These are phyloP conservation scores for Meyerozyma athensensis DNA, from an alignment of 1,139 yeast species.

Conservation along the genomic window DNA sequence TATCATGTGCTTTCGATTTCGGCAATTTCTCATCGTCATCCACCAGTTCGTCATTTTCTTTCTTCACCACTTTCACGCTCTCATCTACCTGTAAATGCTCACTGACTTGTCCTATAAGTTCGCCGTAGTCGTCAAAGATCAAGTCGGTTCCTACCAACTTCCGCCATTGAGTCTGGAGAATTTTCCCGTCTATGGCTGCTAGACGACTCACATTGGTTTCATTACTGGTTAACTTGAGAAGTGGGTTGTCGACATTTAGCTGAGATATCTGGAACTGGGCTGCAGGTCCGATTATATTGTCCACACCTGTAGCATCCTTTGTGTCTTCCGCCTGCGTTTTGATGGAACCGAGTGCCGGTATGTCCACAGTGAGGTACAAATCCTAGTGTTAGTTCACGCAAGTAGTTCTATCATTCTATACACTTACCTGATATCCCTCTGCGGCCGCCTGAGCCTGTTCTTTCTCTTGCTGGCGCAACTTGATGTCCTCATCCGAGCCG, in stretches of 20 bases:
- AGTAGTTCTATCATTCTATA: constrained; percentile 2
- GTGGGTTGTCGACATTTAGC: constrained; percentile 28
- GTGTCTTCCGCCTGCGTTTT: background rate
- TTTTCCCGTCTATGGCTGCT: constrained; percentile 36
- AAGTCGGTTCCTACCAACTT: constrained; percentile 81
- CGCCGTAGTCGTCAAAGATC: constrained; percentile 54
- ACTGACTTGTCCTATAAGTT: constrained; percentile 38
- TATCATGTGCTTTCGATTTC: constrained; percentile 6
- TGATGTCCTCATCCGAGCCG: constrained; percentile 71
- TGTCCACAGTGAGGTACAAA: constrained; percentile 5
- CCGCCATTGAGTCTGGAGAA: constrained; percentile 77
- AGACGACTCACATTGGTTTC: constrained; percentile 10
- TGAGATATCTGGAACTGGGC: constrained; percentile 41
- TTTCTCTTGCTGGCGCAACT: constrained; percentile 10
- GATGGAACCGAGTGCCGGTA: background rate
- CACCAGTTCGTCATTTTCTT: constrained; percentile 11
- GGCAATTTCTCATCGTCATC: constrained; percentile 13
- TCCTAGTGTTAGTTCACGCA: constrained; percentile 5
- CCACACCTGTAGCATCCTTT: background rate
- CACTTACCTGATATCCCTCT: constrained; percentile 7
- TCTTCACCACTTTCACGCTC: constrained; percentile 21
- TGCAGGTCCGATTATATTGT: constrained; percentile 30
- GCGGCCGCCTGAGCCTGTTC: constrained; percentile 5
- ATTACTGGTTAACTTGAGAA: constrained; percentile 37
- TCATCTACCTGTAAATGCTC: constrained; percentile 37